Base-by-base conservation (phyloP, 1,284 basidiomycete species). In the Rhodotorula sp. region DNA sequence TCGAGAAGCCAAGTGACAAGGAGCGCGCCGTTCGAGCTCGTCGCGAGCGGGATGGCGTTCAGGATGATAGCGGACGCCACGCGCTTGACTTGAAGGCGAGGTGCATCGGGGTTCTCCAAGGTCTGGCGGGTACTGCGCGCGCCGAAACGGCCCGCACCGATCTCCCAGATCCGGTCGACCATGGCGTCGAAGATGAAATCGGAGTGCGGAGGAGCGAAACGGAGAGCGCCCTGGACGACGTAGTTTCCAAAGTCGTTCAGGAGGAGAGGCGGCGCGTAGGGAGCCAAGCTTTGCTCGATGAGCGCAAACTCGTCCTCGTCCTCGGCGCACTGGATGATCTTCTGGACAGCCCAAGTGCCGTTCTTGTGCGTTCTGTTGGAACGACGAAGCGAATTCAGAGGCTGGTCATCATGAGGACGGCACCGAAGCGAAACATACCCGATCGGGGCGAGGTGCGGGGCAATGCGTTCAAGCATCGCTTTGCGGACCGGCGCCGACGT, bases 171-270 rank as follows among this genome's bases (percentile, higher is more conserved):
- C 62, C 97, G 90, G 81, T 99, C 95, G 60, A 93, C 89, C 86
- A 99, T 98, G 49, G 94, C 93, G 80, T 99, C 95, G 80, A 98
- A 98, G 71, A 99, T 91, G 81, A 98, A 98, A 77, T 97, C 93
- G 69, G 91, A 93, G 50, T 86, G 86, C 23, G 95, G 95, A 45
- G 89, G 83, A 60, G 92, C 91, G 77, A 98, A 99, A 31, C 92
- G 89, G 62, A 99, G 84, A 79, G 94, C 95, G 79, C 93, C 94
- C 68, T 95, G 93, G 59, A 97, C 92, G 71, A 99, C 95, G 80
- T 99, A 99, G 82, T 99, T 99, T 68, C 97, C 97, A 76, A 97
- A 76, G 48, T 77, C 72, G 64, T 74, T 73, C 60, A 98, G 86
- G 67, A 99, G 87, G 45, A 99, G 85, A 19, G 97, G 93, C 60